Percentiles rank a stretch among this genome's conserved stretches.
phyloP scores from a whole-genome alignment of 1,284 basidiomycete species.

The Rhodotorula sp. region DNA sequence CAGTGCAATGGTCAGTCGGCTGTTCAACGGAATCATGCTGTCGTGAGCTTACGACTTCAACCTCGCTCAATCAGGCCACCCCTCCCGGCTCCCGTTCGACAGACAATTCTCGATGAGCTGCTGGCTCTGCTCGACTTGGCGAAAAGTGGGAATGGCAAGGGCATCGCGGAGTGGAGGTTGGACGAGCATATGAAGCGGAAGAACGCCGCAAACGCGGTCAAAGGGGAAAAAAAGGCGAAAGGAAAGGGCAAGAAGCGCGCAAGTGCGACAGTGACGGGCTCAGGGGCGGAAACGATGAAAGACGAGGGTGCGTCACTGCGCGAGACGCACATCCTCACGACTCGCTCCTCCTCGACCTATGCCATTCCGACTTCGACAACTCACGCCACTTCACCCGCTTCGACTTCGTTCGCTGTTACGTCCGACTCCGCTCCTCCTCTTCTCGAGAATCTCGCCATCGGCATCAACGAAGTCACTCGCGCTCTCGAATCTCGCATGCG shows the following conservation, averaged over 20 bases:
- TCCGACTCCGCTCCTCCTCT: slow-evolving; percentile 1
- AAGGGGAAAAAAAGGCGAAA: neutral
- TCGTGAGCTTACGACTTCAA: neutral
- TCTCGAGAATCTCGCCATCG: slow-evolving; percentile 29
- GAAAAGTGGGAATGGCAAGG: slow-evolving; percentile 6
- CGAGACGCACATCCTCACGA: neutral
- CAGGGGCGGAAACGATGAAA: neutral
- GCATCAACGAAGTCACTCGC: slow-evolving; percentile 39
- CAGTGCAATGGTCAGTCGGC: slow-evolving; percentile 16
- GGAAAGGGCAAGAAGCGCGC: neutral
- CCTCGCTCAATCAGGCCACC: slow-evolving; percentile 20
- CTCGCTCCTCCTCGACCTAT: slow-evolving; percentile 3
- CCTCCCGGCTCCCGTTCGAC: slow-evolving; percentile 16
- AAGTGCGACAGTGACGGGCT: neutral
- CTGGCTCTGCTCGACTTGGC: slow-evolving; percentile 4
- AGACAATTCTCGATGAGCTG: slow-evolving; percentile 26
- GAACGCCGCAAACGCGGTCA: neutral
- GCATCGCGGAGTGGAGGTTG: slow-evolving; percentile 9
- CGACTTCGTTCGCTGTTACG: neutral
- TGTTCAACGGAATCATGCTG: neutral
- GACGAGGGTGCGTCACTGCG: neutral
- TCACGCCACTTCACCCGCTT: neutral
- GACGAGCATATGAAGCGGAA: slow-evolving; percentile 5
- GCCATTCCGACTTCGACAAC: neutral
- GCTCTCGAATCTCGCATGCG: slow-evolving; percentile 41